These are phyloP conservation scores for Xylaria longipes DNA, from an alignment of 495 filamentous ascomycete species.

Conservation along the genomic window DNA sequence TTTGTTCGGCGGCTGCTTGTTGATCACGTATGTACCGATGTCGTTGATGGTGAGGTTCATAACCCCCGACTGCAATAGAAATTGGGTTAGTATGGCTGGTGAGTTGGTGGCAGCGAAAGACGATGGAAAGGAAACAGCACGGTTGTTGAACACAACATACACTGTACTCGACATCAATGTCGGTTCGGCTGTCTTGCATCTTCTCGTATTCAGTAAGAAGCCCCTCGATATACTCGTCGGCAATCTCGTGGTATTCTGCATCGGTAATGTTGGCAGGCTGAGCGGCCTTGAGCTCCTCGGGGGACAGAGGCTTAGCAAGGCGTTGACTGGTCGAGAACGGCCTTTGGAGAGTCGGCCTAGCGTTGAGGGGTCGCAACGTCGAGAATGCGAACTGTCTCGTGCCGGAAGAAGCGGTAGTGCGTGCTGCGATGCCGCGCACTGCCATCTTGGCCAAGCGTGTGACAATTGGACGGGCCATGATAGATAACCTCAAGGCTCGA, in stretches of 20 bases:
- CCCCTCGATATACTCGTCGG: slow-evolving; percentile 60
- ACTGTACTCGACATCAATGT: slow-evolving; percentile 71
- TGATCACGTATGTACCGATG: slow-evolving; percentile 84
- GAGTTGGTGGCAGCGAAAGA: background rate
- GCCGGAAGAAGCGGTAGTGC: slow-evolving; percentile 18
- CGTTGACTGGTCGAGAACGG: slow-evolving; percentile 34
- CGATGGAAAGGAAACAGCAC: slow-evolving; percentile 24
- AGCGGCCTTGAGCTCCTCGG: slow-evolving; percentile 30
- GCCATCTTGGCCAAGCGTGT: slow-evolving; percentile 36
- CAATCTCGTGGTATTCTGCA: slow-evolving; percentile 53
- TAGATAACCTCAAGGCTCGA: background rate
- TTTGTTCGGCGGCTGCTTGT: slow-evolving; percentile 97
- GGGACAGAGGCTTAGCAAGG: slow-evolving; percentile 29
- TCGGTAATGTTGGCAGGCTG: slow-evolving; percentile 44
- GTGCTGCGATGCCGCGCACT: slow-evolving; percentile 27
- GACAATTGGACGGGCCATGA: slow-evolving; percentile 40
- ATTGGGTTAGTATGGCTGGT: slow-evolving; percentile 24
- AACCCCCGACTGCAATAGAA: slow-evolving; percentile 71
- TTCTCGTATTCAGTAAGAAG: slow-evolving; percentile 70
- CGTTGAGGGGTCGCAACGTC: slow-evolving; percentile 15
- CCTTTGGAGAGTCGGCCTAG: slow-evolving; percentile 15
- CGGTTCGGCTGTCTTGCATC: slow-evolving; percentile 64
- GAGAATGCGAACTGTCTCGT: slow-evolving; percentile 13
- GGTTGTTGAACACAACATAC: slow-evolving; percentile 52
- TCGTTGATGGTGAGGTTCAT: slow-evolving; percentile 70